Conservation (phyloP, 371 early-diverging fungal species). For the Rhizoclosmatium hyalinum region DNA sequence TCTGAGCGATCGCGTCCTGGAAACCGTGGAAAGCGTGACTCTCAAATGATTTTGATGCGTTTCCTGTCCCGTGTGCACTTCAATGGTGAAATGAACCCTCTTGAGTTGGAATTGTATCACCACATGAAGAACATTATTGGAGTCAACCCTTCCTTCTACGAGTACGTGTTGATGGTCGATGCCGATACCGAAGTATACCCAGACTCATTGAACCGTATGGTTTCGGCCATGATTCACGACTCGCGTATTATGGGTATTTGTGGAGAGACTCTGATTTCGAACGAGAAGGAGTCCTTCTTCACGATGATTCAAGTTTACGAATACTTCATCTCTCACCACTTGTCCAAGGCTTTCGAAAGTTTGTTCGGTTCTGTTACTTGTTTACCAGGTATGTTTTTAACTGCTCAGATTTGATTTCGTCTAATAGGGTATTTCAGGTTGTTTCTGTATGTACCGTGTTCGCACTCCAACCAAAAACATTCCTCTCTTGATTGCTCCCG, state of each 20-base stretch:
- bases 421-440: conserved; percentile 60
- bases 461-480: conserved; percentile 69
- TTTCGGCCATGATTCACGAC: conserved; percentile 71
- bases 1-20: conserved; percentile 83
- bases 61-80: conserved; percentile 93
- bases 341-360: conserved; percentile 74
- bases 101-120: conserved; percentile 90
- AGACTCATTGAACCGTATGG: conserved; percentile 70
- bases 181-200: conserved; percentile 88
- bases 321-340: conserved; percentile 80
- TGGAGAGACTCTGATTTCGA: conserved; percentile 83
- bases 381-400: conserved; percentile 66
- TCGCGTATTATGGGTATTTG: conserved; percentile 77
- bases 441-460: conserved; percentile 87
- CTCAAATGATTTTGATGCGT: conserved; percentile 97
- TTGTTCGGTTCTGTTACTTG: conserved; percentile 82
- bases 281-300: conserved; percentile 89
- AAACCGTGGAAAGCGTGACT: conserved; percentile 99
- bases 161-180: conserved; percentile 95
- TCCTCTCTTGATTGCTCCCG: conserved; percentile 92
- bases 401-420: conserved; percentile 11
- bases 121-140: conserved; percentile 89
- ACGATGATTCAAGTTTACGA: conserved; percentile 95
- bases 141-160: conserved; percentile 84
- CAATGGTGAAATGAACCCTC: conserved; percentile 79